Evolutionary conservation across 139 green algal genomes (phyloP).

Genomic region (Ostreobium quekettii): DNA sequence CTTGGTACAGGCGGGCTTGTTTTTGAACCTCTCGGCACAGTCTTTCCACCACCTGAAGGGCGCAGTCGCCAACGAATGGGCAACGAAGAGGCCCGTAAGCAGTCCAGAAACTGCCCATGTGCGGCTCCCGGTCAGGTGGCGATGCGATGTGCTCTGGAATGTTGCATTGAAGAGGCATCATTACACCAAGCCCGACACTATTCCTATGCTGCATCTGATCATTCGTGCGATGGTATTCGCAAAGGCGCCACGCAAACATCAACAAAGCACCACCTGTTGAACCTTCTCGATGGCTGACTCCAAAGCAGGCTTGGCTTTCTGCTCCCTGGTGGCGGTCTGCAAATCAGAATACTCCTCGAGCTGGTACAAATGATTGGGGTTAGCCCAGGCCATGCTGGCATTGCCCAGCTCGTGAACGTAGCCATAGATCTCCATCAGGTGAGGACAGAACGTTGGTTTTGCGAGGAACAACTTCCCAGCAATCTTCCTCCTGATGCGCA

Average conservation of each 20-base stretch:
- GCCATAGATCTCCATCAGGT: constrained; percentile 44
- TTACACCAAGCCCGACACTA: no score
- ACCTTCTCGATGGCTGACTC: constrained; percentile 59
- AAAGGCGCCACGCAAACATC: not conserved
- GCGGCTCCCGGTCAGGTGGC: no score
- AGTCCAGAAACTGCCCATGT: no score
- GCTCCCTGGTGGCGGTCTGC: constrained; percentile 47
- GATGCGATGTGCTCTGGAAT: no score
- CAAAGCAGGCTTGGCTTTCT: constrained; percentile 51
- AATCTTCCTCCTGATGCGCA: constrained; percentile 38
- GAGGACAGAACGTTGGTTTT: constrained; percentile 54
- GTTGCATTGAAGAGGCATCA: no score
- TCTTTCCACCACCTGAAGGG: constrained; percentile 46
- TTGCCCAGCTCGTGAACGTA: constrained; percentile 33
- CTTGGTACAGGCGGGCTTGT: constrained; percentile 57
- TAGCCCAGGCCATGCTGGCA: constrained; percentile 34
- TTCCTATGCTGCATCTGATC: no score
- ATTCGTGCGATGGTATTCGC: no score
- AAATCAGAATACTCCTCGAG: constrained; percentile 38
- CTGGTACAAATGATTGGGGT: constrained; percentile 41
- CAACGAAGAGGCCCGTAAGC: no score
- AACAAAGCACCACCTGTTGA: constrained; percentile 35
- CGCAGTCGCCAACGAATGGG: no score
- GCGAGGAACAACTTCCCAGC: constrained; percentile 52
- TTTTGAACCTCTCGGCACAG: constrained; percentile 56